Percentiles rank a stretch among this genome's conserved stretches.
These are phyloP conservation scores for Pseudocercospora vitis DNA, from an alignment of 2,329 filamentous ascomycete species.

Conservation along the genomic window DNA sequence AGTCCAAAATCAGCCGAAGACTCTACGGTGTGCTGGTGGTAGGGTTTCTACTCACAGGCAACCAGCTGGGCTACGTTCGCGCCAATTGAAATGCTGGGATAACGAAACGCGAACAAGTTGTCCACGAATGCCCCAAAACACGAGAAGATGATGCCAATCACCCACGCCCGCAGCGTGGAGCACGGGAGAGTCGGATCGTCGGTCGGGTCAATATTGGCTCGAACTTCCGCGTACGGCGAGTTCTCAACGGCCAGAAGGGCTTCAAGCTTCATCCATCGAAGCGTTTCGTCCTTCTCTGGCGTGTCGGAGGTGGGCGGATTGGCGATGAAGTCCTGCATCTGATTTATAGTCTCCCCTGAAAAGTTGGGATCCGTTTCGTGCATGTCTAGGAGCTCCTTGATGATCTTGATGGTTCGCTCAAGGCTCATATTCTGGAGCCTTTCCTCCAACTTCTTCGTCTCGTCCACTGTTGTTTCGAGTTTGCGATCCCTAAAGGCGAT, in stretches of 20 bases:
- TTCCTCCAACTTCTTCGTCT: conserved; percentile 11
- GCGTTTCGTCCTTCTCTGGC: conserved; percentile 17
- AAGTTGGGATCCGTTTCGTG: conserved; percentile 24
- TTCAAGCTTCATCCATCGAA: conserved; percentile 15
- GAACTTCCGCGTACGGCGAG: conserved; percentile 31
- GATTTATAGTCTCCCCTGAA: conserved; percentile 14
- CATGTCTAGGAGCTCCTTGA: conserved; percentile 17
- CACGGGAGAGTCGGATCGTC: conserved; percentile 31
- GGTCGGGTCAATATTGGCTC: conserved; percentile 26
- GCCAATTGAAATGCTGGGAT: conserved; percentile 35
- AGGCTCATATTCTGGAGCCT: conserved; percentile 10
- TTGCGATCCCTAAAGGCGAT: conserved; percentile 1
- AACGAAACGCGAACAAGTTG: conserved; percentile 35
- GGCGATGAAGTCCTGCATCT: conserved; percentile 19
- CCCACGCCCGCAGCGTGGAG: conserved; percentile 38
- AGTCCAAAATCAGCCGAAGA: not conserved
- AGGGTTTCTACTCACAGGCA: conserved; percentile 11
- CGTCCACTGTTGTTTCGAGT: conserved; percentile 12
- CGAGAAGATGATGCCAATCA: conserved; percentile 34
- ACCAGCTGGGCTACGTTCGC: conserved; percentile 36
- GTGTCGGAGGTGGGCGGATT: conserved; percentile 11
- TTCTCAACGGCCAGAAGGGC: conserved; percentile 19
- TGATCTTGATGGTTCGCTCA: conserved; percentile 12
- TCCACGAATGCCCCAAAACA: conserved; percentile 34
- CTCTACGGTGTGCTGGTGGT: no score